Base-by-base conservation (phyloP, 768 basidiomycete genomes). In the Tylopilus intermedius region DNA sequence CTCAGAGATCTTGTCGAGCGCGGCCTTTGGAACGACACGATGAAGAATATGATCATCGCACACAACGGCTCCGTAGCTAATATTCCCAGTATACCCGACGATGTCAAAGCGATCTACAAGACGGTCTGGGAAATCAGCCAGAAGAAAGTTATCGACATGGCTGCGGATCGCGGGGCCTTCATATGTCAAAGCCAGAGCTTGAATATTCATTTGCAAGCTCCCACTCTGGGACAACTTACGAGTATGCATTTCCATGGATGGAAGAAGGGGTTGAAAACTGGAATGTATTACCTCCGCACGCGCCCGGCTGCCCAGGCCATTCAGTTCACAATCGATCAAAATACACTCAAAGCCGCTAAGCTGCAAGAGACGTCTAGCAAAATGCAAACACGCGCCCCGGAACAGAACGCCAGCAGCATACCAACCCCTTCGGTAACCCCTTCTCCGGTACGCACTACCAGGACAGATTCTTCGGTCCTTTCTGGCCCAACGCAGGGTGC, bases 51-150 rank as follows among this genome's bases (percentile, higher is more conserved):
- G 80, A 93, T 99, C 71, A 98, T 99, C 61, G 96, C 96, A 13
- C 88, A 95, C 73, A 88, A 93, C 63, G 95, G 88, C 26, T 89
- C 87, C 6, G 71, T 90, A 26, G 92, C 95, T 68, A 90, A 83
- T 67, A 92, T 97, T 59, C 86, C 90, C 26, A 80, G 66, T 44
- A 92, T 98, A 59, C 94, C 95, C 2, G 85, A 84, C 53, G 83
- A 96, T 59, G 79, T 94, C 72, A 97, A 96, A 74, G 89, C 90
- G 0, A 94, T 99, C 74, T 99, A 99, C 83, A 97, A 97, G 78
- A 99, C 95, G n/a, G 95, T 97, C 45, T 99, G 95, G 95, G 95
- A 99, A 76, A 94, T 99, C 71, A 86, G 83, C 42, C 95, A 98
- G 76, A 98, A 97, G 89, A 94, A 91, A 68, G 84, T 99, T 58